Conservation (phyloP, 345 rosid genomes). For the Ricinus communis region DNA sequence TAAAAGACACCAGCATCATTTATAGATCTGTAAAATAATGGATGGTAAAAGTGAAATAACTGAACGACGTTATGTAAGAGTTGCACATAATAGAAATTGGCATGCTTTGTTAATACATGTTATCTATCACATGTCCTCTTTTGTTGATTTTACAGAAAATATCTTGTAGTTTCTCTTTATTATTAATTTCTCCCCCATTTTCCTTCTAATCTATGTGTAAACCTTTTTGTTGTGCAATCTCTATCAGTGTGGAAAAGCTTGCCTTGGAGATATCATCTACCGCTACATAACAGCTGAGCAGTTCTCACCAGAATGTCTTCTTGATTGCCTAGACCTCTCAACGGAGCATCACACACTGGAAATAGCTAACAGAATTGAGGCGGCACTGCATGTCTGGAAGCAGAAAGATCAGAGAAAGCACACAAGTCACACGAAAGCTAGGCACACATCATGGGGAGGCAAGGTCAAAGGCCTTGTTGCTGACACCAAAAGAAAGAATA, state of each 20-base stretch:
- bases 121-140: background rate
- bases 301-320: conserved; percentile 81
- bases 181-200: no score
- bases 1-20: no score
- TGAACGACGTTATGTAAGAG: no score
- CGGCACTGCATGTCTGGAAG: conserved; percentile 80
- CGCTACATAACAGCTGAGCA: conserved; percentile 72
- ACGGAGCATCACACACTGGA: conserved; percentile 85
- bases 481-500: conserved; percentile 48
- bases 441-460: conserved; percentile 78
- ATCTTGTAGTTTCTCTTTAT: background rate
- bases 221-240: background rate
- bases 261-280: conserved; percentile 80
- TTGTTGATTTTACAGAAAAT: background rate
- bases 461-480: conserved; percentile 84
- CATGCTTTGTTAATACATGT: background rate
- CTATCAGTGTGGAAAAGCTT: conserved; percentile 67
- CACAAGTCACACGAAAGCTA: conserved; percentile 38
- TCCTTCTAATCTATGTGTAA: background rate
- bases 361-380: conserved; percentile 81
- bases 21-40: background rate
- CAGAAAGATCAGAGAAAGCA: conserved; percentile 56
- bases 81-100: background rate
- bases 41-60: background rate
- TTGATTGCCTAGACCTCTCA: conserved; percentile 84